Percentiles rank a stretch among this genome's conserved stretches.
Evolutionary conservation across 2,329 filamentous ascomycete species (phyloP).

Genomic region (Arthroderma uncinatum): DNA sequence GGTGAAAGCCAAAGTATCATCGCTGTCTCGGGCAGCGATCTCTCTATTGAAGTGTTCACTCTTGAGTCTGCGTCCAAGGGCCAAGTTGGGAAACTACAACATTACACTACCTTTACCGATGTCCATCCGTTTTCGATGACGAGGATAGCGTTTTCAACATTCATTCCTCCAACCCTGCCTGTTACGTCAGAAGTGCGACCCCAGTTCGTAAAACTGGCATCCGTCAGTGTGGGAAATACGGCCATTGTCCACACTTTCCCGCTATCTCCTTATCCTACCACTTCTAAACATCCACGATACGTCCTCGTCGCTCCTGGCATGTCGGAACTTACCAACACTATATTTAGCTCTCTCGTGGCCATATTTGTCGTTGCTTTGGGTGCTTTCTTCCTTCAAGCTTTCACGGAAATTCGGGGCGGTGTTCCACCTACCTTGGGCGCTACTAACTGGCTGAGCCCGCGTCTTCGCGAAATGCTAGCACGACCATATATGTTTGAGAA

Average conservation of each 20-base stretch:
- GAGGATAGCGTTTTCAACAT: slow-evolving; percentile 41
- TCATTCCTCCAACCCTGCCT: slow-evolving; percentile 41
- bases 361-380: slow-evolving; percentile 52
- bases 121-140: slow-evolving; percentile 52
- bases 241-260: slow-evolving; percentile 71
- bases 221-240: slow-evolving; percentile 68
- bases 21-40: slow-evolving; percentile 69
- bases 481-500: slow-evolving; percentile 29
- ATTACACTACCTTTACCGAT: slow-evolving; percentile 42
- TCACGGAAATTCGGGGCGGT: slow-evolving; percentile 51
- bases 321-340: slow-evolving; percentile 42
- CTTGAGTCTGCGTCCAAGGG: slow-evolving; percentile 51
- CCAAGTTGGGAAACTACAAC: slow-evolving; percentile 38
- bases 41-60: slow-evolving; percentile 66
- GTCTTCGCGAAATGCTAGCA: slow-evolving; percentile 34
- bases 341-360: slow-evolving; percentile 47
- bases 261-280: slow-evolving; percentile 39
- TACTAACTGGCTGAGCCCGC: slow-evolving; percentile 44
- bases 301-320: slow-evolving; percentile 53
- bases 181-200: slow-evolving; percentile 39
- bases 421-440: slow-evolving; percentile 48
- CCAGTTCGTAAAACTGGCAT: slow-evolving; percentile 64
- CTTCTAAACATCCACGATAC: slow-evolving; percentile 51
- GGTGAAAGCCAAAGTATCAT: slow-evolving; percentile 66
- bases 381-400: slow-evolving; percentile 50